Base-by-base conservation (phyloP, 2,329 filamentous ascomycete genomes). In the Zarea fungicola region DNA sequence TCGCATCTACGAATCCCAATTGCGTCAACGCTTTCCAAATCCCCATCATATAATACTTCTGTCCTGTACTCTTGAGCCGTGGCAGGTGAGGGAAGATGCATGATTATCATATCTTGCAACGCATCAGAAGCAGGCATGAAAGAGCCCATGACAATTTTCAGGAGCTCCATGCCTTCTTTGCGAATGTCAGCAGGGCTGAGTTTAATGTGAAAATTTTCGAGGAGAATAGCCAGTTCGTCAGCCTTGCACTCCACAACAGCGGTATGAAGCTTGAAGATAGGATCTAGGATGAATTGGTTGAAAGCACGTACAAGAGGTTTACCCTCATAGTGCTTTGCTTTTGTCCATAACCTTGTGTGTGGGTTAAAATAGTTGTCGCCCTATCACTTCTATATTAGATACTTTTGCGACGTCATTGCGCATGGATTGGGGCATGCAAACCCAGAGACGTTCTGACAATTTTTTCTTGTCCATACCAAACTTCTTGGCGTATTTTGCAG, bases 271-370 rank as follows among this genome's bases (percentile, higher is more conserved):
- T 90, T 90, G 89, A 97, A 97, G 76, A 99, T 97, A 67, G 93
- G 93, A 77, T 97, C 93, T 67, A 99, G 75, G 71, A 96, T 96
- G 81, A 99, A 97, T 83, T 93, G 87, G 81, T 93, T 95, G 87
- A 99, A 99, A 62, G 92, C 89, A 87, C 93, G 93, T 77, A n/a
- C n/a, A n/a, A 29, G 26, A 29, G 26, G 7, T 7, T 7, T 13
- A 29, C 26, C 7, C 13, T 13, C 13, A 7, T 29, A 13, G 26
- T 29, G 26, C 13, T 29, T 13, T 29, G 26, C 13, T 29, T 29
- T 29, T 29, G 13, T 29, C 7, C 26, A 29, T 29, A n/a, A n/a
- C n/a, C n/a, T n/a, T n/a, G n/a, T n/a, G n/a, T n/a, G n/a, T n/a
- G n/a, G n/a, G n/a, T n/a, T n/a, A n/a, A n/a, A n/a, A n/a, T n/a